Base-by-base conservation (phyloP, 164 flowering plant genomes). In the Taxillus chinensis region DNA sequence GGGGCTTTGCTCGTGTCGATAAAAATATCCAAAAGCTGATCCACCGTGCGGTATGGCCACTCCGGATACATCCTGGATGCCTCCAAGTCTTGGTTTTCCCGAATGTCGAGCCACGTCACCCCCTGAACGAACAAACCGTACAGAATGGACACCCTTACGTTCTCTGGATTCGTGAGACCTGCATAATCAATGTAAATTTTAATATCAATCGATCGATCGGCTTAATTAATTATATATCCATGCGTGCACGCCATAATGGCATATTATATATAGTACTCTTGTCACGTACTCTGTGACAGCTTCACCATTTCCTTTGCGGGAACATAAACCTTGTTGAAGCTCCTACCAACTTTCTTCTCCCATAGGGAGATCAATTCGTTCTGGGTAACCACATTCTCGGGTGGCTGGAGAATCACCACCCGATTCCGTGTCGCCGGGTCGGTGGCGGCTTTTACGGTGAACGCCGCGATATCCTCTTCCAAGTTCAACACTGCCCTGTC, bases 111-210 rank as follows among this genome's bases (percentile, higher is more conserved):
- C 64, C 38, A 62, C 2, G 27, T 27, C 48, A 72, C 82, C 2
- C 83, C 83, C 55, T 73, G 71, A n/a, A 80, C 59, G 61, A 77
- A 77, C 41, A 77, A 68, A 68, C 64, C 73, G 73, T 80, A 81
- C 3, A 80, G 61, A 27, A 80, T 65, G 4, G 79, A 52, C 16
- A 70, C 59, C 0, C 65, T 73, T 16, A 80, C 62, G 67, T 77
- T 77, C 16, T 77, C 75, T 9, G 83, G 83, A 39, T 53, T 64
- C 2, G 79, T 74, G 1, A 79, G 59, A 37, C 55, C 83, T 79
- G 70, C 76, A 69, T 8, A 50, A 27, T 27, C 27, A 27, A 27
- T 27, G 27, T 27, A 27, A 27, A 27, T 27, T 27, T 27, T 27
- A 27, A 27, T 27, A 27, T 27, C 27, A 27, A 27, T 27, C 27